Evolutionary conservation across 129 eudicot genomes (phyloP).

Genomic region (Cynara cardunculus): DNA sequence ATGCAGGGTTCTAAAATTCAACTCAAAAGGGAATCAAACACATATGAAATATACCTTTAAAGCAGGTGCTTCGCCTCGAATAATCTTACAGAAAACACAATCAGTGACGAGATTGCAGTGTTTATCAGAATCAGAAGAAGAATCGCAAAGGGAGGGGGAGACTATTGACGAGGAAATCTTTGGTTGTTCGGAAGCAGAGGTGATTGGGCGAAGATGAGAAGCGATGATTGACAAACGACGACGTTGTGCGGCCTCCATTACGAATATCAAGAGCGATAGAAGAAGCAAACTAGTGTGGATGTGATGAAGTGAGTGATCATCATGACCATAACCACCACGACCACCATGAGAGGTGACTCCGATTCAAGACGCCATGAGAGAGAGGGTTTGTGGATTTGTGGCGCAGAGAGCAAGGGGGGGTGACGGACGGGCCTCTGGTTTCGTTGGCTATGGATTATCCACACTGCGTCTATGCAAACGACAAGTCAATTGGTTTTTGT

Average conservation of each 20-base stretch:
- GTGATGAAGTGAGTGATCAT: conserved; percentile 17
- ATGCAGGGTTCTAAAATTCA: conserved; percentile 2
- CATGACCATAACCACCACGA: not conserved
- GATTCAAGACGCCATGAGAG: not conserved
- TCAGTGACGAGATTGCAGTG: conserved; percentile 12
- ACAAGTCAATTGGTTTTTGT: not conserved
- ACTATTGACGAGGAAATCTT: conserved; percentile 6
- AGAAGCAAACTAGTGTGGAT: not conserved
- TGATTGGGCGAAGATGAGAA: conserved; percentile 44
- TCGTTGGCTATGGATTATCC: conserved; percentile 32
- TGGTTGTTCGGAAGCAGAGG: not conserved
- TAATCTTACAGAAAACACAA: conserved; percentile 84
- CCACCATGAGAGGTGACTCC: not conserved
- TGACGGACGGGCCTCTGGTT: not conserved
- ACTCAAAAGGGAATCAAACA: not conserved
- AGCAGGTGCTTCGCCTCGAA: conserved; percentile 75
- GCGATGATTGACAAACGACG: conserved; percentile 59
- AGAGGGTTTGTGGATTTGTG: conserved; percentile 7
- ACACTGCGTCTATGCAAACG: conserved; percentile 9
- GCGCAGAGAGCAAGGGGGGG: conserved; percentile 1
- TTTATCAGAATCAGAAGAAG: conserved; percentile 27
- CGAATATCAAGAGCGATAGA: not conserved
- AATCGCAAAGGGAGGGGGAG: conserved; percentile 30
- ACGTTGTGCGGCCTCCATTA: conserved; percentile 46
- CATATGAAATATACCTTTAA: conserved; percentile 46